Evolutionary conservation across 139 green algal species (phyloP), one percentile per base, ranked within the genome.

Genomic region (Spirogloea muscicola): DNA sequence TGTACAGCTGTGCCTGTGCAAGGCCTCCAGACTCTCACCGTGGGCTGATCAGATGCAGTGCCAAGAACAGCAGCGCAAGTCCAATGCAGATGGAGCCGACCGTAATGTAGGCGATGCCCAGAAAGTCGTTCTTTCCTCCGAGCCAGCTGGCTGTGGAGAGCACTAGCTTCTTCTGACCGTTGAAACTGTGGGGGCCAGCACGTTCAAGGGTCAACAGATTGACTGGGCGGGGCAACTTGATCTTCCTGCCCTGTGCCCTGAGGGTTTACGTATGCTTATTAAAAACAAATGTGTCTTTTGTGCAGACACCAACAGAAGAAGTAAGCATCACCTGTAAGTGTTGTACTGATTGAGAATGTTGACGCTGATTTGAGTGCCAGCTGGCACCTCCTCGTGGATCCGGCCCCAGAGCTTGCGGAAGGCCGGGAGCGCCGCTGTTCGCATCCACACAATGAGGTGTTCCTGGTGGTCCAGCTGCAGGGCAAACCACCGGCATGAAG

Each of bases 391-490:
- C 10, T 41, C 3, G 18, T 86, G 48, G 59, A 95, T 91, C n/a
- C 42, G 27, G 21, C 82, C 90, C 58, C 84, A 95, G 25, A 93
- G 77, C 77, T 95, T 95, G 40, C 86, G 76, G 52, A 91, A 85
- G 0, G 59, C 79, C 13, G 80, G 77, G 43, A 82, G 49, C 1
- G 90, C 89, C 6, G 87, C 86, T 4, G 90, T 87, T 31, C 91
- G 83, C 92, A 97, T 94, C 94, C 94, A 99, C 37, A 96, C 90
- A 49, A 98, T 91, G 76, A 97, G 92, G 40, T 93, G 91, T 86
- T 98, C 82, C 58, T 94, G 84, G 44, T 93, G 18, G 40, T 77
- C 27, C 62, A 80, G 42, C 63, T 73, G 70, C n/a, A n/a, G n/a
- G n/a, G n/a, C n/a, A 16, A 33, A 37, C 40, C 62, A 62, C 41